phyloP scores from a whole-genome alignment of 306 rosid genomes.

The Ziziphus jujuba region DNA sequence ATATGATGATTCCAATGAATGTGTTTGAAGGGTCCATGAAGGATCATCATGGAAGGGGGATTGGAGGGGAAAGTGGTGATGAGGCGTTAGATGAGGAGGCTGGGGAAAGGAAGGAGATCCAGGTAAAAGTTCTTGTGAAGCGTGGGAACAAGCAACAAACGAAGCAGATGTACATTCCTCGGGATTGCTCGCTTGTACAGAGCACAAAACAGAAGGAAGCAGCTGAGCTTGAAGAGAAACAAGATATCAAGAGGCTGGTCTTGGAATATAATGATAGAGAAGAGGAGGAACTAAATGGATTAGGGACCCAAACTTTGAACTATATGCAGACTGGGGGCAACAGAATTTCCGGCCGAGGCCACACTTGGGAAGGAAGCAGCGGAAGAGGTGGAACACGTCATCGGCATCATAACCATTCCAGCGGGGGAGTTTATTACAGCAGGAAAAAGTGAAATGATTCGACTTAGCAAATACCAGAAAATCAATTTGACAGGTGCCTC shows the following conservation, averaged over 20 bases:
- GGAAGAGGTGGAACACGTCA: conserved; percentile 69
- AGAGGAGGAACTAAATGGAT: conserved; percentile 93
- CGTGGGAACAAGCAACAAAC: conserved; percentile 99
- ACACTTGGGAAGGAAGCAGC: conserved; percentile 59
- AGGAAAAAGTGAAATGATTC: conserved; percentile 52
- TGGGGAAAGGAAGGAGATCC: conserved; percentile 78
- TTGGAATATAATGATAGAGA: conserved; percentile 96
- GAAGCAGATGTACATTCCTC: conserved; percentile 90
- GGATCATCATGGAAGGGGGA: conserved; percentile 83
- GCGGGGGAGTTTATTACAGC: conserved; percentile 66
- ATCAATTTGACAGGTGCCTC: background rate
- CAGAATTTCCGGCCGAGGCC: conserved; percentile 59
- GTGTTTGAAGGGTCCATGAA: conserved; percentile 82
- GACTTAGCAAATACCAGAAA: background rate
- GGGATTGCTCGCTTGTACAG: conserved; percentile 87
- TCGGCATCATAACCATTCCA: conserved; percentile 58
- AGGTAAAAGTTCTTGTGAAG: conserved; percentile 96
- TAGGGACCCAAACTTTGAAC: conserved; percentile 74
- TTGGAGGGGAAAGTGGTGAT: conserved; percentile 91
- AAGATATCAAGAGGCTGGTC: conserved; percentile 93
- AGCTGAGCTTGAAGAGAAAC: conserved; percentile 97
- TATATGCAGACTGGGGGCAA: conserved; percentile 65
- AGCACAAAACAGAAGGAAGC: conserved; percentile 99
- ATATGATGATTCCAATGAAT: conserved; percentile 96
- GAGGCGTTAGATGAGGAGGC: conserved; percentile 76